Conservation (phyloP, 169 alveolate species). For the Amoebophrya sp. region DNA sequence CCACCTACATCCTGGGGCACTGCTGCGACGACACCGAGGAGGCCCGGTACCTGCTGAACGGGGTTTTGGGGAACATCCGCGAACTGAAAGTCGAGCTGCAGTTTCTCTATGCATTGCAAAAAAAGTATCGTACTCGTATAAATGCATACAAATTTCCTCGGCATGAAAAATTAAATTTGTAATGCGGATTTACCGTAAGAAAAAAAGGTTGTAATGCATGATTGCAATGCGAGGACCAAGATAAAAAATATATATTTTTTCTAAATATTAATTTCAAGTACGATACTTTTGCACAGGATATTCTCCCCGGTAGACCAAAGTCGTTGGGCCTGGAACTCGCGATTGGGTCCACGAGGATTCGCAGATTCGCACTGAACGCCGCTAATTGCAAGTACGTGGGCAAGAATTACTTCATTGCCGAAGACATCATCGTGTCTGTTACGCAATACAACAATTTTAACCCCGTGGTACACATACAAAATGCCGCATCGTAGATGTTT, state of each 20-base stretch:
- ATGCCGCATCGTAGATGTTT: no score
- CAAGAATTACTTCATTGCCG: neutral
- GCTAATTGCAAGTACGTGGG: conserved; percentile 17
- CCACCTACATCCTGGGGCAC: neutral
- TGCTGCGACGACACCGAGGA: neutral
- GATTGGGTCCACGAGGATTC: neutral
- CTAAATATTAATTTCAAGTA: no score
- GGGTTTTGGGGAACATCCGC: conserved; percentile 4
- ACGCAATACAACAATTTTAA: neutral
- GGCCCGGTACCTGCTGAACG: neutral
- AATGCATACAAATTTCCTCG: no score
- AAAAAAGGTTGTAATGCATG: no score
- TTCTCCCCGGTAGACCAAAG: conserved; percentile 6
- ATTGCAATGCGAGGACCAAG: no score
- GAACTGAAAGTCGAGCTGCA: neutral
- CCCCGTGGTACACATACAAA: neutral
- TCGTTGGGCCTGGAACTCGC: neutral
- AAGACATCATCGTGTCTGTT: neutral
- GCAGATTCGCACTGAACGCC: neutral
- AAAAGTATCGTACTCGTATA: no score
- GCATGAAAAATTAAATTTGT: no score
- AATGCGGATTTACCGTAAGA: no score
- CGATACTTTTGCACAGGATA: no score
- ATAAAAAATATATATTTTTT: no score
- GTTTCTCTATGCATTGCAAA: no score